Base-by-base conservation (phyloP, 352 stramenopile species). In the Phytophthora meadii region DNA sequence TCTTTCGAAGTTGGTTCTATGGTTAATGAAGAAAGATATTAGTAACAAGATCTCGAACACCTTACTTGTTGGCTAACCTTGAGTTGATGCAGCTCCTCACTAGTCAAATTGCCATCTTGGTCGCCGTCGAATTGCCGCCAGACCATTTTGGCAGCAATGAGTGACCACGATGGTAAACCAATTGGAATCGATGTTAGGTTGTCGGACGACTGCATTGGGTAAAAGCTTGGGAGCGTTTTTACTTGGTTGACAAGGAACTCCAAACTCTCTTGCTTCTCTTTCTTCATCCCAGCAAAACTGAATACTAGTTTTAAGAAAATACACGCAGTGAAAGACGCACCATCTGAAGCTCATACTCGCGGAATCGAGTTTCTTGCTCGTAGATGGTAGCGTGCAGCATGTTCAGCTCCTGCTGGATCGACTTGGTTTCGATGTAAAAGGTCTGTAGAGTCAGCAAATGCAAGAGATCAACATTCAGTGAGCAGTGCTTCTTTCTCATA, bases 351-450 rank as follows among this genome's bases (percentile, higher is more conserved):
- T 90, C 79, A 17, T 78, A 70, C 19, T 85, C 74, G 5, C 75
- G 75, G 30, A 87, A 68, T 2, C 71, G 62, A 17, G 83, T 61
- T 61, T 88, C 79, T 68, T 89, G 82, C 42, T 83, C 78, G 54
- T 89, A 91, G 47, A 91, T 76, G 14, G 78, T 83, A 22, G 67
- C 69, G 44, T 76, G 79, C 19, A 91, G 72, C 67, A 77, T 84
- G 17, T 89, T 76, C 10, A 91, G 44, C 54, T 89, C 76, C 22
- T 87, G 60, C 32, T 82, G 70, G 11, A 87, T 70, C 1, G 70
- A 70, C 25, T 74, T 77, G 10, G 77, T 86, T 46, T 89, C 78
- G 14, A 59, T 61, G 32, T 88, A 91, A 51, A 90, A 90, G 11
- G 75, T 68, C 81, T 90, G 51, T 42, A 3, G 9, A 25, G 17